Evolutionary conservation across 2,329 filamentous ascomycete species (phyloP).

Genomic region (Didymella arachidicola): DNA sequence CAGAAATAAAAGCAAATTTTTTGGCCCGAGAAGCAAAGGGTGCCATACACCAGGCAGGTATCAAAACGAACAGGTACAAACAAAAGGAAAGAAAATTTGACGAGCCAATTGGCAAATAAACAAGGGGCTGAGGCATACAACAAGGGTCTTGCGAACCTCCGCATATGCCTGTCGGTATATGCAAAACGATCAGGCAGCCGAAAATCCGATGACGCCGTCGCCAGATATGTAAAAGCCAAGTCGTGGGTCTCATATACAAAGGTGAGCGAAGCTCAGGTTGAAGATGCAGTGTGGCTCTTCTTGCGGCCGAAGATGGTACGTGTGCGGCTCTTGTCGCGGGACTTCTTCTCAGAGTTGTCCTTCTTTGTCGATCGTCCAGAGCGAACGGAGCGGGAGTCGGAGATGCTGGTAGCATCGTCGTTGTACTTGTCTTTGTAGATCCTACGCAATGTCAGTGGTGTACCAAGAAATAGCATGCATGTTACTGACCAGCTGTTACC

Average conservation of each 20-base stretch:
- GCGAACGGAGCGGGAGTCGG: slow-evolving; percentile 54
- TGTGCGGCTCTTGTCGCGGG: slow-evolving; percentile 77
- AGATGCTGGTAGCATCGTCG: slow-evolving; percentile 50
- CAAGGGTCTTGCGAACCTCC: slow-evolving; percentile 15
- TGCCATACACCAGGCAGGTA: slow-evolving; percentile 40
- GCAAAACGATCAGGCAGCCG: slow-evolving; percentile 37
- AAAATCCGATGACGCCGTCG: slow-evolving; percentile 44
- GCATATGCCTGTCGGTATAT: slow-evolving; percentile 34
- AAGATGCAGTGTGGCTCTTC: slow-evolving; percentile 49
- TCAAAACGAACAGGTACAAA: slow-evolving; percentile 28
- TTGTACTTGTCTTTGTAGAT: slow-evolving; percentile 96
- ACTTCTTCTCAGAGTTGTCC: slow-evolving; percentile 63
- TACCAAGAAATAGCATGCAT: neutral
- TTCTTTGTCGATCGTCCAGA: slow-evolving; percentile 56
- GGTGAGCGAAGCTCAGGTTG: slow-evolving; percentile 19
- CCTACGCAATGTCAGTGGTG: slow-evolving; percentile 60
- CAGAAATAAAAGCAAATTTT: slow-evolving; percentile 23
- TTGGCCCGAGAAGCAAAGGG: slow-evolving; percentile 25
- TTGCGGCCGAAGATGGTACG: slow-evolving; percentile 75
- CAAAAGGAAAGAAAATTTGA: slow-evolving; percentile 19
- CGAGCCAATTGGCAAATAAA: slow-evolving; percentile 10
- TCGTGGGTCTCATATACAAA: slow-evolving; percentile 47
- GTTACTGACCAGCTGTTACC: slow-evolving; percentile 93
- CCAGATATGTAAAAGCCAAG: slow-evolving; percentile 38
- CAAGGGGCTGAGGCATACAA: neutral